Evolutionary conservation across 768 basidiomycete genomes (phyloP), one percentile per base, ranked within the genome.

Genomic region (Tubosaeta sp.): DNA sequence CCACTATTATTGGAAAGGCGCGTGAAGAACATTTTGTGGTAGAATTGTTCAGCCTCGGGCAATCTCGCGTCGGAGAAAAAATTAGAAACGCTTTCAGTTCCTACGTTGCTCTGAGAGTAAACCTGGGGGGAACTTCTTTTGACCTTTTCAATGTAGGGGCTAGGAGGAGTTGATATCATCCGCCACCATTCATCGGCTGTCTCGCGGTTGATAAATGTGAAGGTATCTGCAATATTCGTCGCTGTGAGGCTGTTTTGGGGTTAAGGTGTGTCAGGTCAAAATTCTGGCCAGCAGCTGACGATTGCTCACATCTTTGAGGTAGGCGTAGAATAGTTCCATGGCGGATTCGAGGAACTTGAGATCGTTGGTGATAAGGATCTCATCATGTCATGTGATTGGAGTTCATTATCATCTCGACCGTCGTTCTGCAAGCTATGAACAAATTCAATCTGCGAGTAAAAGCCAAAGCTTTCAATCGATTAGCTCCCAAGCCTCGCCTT

Each of bases 161-260:
- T 42, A 9, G 52, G 9, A 24, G 54, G 55, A 25, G 53, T 55
- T 21, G 60, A 55, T 19, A 68, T 47, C 19, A 49, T 41, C n/a
- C 63, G 49, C 58, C 56, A 68, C 63, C 65, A 68, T 18, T 60
- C 55, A 44, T 65, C 65, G 32, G 65, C 36, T 21, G 36, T 38
- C 18, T 21, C 36, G 18, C 36, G 36, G 5, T 38, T 19, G 18
- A 18, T 19, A 38, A 68, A 68, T 19, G 53, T 56, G 46, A 59
- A 68, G 14, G 48, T 58, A 60, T 6, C 36, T 36, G 14, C 11
- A 40, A 16, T 40, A 22, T 6, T 14, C 12, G 14, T 40, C 24
- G 4, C 4, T 13, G 5, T 9, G 16, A 36, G 27, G 14, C 24
- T 38, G 27, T 30, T 34, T 34, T 16, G 8, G 6, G 3, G 6